Evolutionary conservation across 2,329 filamentous ascomycete species (phyloP).

Genomic region (Geosmithia putterillii): DNA sequence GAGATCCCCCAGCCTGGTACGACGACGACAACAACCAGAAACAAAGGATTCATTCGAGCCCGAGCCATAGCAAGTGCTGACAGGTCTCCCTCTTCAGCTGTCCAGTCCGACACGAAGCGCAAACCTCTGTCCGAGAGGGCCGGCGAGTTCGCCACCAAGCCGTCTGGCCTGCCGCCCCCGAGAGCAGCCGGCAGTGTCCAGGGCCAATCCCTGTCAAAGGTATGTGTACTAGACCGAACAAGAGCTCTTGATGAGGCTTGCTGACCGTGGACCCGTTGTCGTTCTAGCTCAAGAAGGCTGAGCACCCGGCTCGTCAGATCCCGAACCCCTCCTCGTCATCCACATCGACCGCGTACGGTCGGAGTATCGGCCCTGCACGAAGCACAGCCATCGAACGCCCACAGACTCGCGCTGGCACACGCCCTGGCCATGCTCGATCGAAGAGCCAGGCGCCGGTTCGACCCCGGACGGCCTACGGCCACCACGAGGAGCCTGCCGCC

Average conservation of each 20-base stretch:
- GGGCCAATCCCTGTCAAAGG: slow-evolving; percentile 8
- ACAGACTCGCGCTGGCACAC: slow-evolving; percentile 34
- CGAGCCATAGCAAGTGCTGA: slow-evolving; percentile 6
- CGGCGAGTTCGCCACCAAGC: slow-evolving; percentile 33
- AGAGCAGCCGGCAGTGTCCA: slow-evolving; percentile 29
- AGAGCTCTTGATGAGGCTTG: slow-evolving; percentile 21
- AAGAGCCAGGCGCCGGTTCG: slow-evolving; percentile 20
- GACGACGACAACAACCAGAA: too few relatives aligned
- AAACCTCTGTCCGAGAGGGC: slow-evolving; percentile 44
- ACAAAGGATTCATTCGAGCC: not conserved
- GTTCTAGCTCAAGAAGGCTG: slow-evolving; percentile 15
- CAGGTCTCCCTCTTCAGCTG: slow-evolving; percentile 21
- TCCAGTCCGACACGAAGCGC: slow-evolving; percentile 46
- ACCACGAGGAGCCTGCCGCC: slow-evolving; percentile 15
- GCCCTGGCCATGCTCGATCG: slow-evolving; percentile 32
- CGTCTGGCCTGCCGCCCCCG: slow-evolving; percentile 24
- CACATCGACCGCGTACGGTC: slow-evolving; percentile 39
- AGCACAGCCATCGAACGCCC: slow-evolving; percentile 30
- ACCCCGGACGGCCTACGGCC: slow-evolving; percentile 26
- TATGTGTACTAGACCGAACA: slow-evolving; percentile 5
- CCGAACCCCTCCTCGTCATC: slow-evolving; percentile 12
- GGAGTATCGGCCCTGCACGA: slow-evolving; percentile 43
- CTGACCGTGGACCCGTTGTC: slow-evolving; percentile 2
- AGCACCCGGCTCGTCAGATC: not conserved
- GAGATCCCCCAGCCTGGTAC: slow-evolving; percentile 31